Conservation (phyloP, 2,329 filamentous ascomycete genomes). For the Aspergillus pseudoglaucus region DNA sequence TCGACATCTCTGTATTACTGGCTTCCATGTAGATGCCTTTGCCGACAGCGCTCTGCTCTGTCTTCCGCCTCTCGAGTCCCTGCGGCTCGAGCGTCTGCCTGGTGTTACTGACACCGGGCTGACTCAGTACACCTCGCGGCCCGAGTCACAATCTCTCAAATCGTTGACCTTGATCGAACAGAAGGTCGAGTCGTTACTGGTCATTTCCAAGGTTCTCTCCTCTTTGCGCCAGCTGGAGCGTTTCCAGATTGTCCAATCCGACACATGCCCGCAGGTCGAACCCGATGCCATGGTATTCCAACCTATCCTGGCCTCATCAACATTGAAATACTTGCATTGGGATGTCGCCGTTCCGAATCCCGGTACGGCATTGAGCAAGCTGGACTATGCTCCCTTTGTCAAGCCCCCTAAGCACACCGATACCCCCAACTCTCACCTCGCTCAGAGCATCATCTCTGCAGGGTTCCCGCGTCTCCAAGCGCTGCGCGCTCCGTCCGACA, state of each 20-base stretch:
- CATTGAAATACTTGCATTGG: slow-evolving; percentile 52
- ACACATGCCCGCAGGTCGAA: slow-evolving; percentile 41
- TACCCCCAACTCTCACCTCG: slow-evolving; percentile 37
- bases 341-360: slow-evolving; percentile 41
- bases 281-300: slow-evolving; percentile 39
- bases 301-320: slow-evolving; percentile 43
- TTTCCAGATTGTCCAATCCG: slow-evolving; percentile 48
- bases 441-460: slow-evolving; percentile 37
- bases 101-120: slow-evolving; percentile 53
- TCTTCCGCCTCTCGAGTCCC: slow-evolving; percentile 46
- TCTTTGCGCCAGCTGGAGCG: slow-evolving; percentile 40
- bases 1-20: slow-evolving; percentile 49
- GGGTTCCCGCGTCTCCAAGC: slow-evolving; percentile 37
- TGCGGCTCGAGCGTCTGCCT: slow-evolving; percentile 50
- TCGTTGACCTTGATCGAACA: slow-evolving; percentile 48
- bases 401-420: slow-evolving; percentile 27
- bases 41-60: slow-evolving; percentile 49
- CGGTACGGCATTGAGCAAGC: slow-evolving; percentile 28
- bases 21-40: slow-evolving; percentile 49
- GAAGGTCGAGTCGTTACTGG: slow-evolving; percentile 46
- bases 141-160: slow-evolving; percentile 39
- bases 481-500: slow-evolving; percentile 40
- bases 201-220: slow-evolving; percentile 48
- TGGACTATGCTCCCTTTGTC: slow-evolving; percentile 33
- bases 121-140: slow-evolving; percentile 44